Percentiles rank a stretch among this genome's conserved stretches.
Conservation (phyloP, 495 filamentous ascomycete genomes). For the Bacidia rubella region DNA sequence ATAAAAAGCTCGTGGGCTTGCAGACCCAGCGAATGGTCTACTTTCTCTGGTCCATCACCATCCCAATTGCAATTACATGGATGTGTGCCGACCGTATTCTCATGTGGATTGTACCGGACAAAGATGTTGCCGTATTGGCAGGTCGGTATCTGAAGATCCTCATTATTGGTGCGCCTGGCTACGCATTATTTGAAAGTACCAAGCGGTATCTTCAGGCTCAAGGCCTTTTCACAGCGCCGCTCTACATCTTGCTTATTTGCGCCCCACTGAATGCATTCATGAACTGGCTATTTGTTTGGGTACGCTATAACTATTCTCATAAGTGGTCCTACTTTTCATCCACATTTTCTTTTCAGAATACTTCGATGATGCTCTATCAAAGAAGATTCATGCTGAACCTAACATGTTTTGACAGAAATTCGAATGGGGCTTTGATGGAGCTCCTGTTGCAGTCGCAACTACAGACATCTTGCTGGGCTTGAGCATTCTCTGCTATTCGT, state of each 20-base stretch:
- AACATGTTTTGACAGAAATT: conserved; percentile 34
- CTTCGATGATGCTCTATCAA: not conserved
- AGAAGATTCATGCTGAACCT: not conserved
- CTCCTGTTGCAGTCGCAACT: conserved; percentile 70
- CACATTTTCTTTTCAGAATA: not conserved
- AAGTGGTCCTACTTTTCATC: not conserved
- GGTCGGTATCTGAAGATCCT: conserved; percentile 55
- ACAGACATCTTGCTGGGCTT: conserved; percentile 72
- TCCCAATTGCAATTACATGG: conserved; percentile 57
- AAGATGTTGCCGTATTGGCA: conserved; percentile 47
- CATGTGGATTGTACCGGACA: conserved; percentile 48
- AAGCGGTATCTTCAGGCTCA: conserved; percentile 68
- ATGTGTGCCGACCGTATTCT: conserved; percentile 46
- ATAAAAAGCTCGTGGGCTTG: conserved; percentile 52
- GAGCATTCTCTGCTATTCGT: conserved; percentile 56
- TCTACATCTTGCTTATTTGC: conserved; percentile 53
- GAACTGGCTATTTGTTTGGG: conserved; percentile 66
- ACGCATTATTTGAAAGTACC: conserved; percentile 56
- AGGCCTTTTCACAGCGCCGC: conserved; percentile 53
- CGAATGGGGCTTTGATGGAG: conserved; percentile 67
- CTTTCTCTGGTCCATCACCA: conserved; percentile 48
- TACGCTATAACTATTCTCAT: conserved; percentile 21
- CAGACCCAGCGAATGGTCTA: conserved; percentile 58
- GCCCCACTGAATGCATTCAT: conserved; percentile 59
- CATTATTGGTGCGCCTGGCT: conserved; percentile 53